Percentiles rank a stretch among this genome's conserved stretches.
phyloP scores from a whole-genome alignment of 768 basidiomycete species.

The Rossbeevera mucosa region DNA sequence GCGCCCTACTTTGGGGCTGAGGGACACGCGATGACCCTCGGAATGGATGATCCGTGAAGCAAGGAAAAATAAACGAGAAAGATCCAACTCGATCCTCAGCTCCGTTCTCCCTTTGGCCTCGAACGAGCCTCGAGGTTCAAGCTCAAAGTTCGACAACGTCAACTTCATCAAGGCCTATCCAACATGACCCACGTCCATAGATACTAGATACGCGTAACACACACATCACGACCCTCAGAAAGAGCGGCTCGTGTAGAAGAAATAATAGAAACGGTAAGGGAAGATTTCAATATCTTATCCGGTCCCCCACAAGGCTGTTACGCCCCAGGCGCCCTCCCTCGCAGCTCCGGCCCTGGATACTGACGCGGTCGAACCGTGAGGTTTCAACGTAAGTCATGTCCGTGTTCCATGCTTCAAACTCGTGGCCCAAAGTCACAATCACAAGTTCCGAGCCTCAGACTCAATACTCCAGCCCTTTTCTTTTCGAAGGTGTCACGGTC shows the following conservation, averaged over 20 bases:
- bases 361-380: not conserved
- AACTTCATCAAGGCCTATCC: not conserved
- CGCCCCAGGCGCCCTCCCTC: not conserved
- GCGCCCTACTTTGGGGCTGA: not conserved
- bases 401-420: not conserved
- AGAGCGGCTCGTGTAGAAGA: not conserved
- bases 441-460: not conserved
- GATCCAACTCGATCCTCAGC: not conserved
- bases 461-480: not conserved
- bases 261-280: not conserved
- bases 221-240: not conserved
- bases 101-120: not conserved
- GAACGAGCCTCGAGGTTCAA: not conserved
- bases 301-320: not conserved
- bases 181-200: not conserved
- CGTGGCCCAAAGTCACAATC: not conserved
- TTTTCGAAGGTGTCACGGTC: not conserved
- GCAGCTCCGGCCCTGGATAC: not conserved
- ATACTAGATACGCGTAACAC: not conserved
- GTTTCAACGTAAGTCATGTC: not conserved
- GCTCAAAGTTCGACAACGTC: not conserved
- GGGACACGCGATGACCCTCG: not conserved
- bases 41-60: not conserved
- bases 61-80: not conserved
- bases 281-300: not conserved